phyloP scores from a whole-genome alignment of 306 rosid genomes.

The apple (Malus domestica) region ASM211411v1 NC_041789.1:15364001-15364500 shows the following conservation, averaged over 20 bases:
- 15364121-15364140: constrained; percentile 77
- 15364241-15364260: constrained; percentile 80
- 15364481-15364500: constrained; percentile 42
- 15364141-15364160: constrained; percentile 92
- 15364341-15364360: background rate
- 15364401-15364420: constrained; percentile 93
- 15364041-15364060: constrained; percentile 77
- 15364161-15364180: constrained; percentile 90
- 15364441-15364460: constrained; percentile 87
- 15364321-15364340: background rate
- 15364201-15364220: constrained; percentile 95
- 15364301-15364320: background rate
- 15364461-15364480: constrained; percentile 99
- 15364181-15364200: constrained; percentile 86
- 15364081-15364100: constrained; percentile 87
- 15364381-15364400: constrained; percentile 98
- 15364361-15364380: constrained; percentile 81
- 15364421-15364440: constrained; percentile 62
- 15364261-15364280: background rate
- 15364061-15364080: constrained; percentile 79
- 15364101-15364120: constrained; percentile 82
- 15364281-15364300: background rate
- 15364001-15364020: constrained; percentile 36
- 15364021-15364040: constrained; percentile 88
- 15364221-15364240: constrained; percentile 83